Percentiles rank a stretch among this genome's conserved stretches.
Evolutionary conservation across 768 basidiomycete species (phyloP).

Genomic region (Phaeotremella fagi): DNA sequence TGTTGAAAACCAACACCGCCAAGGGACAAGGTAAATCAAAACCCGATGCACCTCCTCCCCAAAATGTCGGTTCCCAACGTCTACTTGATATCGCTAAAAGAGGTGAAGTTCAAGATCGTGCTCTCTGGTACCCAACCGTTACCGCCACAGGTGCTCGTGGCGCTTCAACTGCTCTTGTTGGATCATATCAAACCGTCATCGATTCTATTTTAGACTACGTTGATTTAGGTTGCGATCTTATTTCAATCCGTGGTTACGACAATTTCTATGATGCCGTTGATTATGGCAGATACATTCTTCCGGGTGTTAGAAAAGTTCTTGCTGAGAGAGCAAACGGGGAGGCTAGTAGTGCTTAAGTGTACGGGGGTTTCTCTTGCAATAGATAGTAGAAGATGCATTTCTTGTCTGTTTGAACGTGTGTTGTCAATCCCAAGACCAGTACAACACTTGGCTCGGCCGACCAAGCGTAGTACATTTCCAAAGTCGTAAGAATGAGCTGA

Average conservation of each 20-base stretch:
- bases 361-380: no score
- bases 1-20: slow-evolving; percentile 12
- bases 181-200: slow-evolving; percentile 26
- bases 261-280: slow-evolving; percentile 35
- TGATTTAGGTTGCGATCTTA: slow-evolving; percentile 25
- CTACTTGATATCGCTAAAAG: slow-evolving; percentile 28
- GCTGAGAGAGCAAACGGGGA: slow-evolving; percentile 8
- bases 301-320: slow-evolving; percentile 19
- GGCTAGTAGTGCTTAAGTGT: not conserved
- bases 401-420: no score
- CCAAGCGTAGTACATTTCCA: no score
- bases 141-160: slow-evolving; percentile 28
- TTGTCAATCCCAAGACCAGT: no score
- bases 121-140: slow-evolving; percentile 35
- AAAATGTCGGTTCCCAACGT: slow-evolving; percentile 34
- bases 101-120: slow-evolving; percentile 33
- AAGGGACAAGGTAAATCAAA: not conserved
- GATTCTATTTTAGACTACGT: slow-evolving; percentile 37
- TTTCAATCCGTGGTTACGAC: slow-evolving; percentile 34
- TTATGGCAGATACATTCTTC: slow-evolving; percentile 35
- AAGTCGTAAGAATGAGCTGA: no score
- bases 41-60: slow-evolving; percentile 4
- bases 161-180: slow-evolving; percentile 33
- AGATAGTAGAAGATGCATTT: no score
- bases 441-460: no score